Conservation (phyloP, 345 rosid genomes). For the Populus deltoides region DNA sequence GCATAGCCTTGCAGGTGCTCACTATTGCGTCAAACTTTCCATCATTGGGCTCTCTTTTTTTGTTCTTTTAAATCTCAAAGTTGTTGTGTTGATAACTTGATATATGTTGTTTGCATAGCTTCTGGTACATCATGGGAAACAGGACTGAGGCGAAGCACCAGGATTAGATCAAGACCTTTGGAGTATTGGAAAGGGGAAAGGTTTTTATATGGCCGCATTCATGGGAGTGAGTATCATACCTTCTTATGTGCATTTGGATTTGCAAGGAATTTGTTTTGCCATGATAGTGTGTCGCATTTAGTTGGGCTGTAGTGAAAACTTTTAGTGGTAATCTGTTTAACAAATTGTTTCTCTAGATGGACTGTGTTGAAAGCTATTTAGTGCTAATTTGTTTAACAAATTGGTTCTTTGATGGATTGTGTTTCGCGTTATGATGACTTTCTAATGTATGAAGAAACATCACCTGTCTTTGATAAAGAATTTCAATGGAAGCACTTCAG, state of each 20-base stretch:
- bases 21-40: slow-evolving; percentile 18
- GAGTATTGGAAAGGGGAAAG: slow-evolving; percentile 97
- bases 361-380: not conserved
- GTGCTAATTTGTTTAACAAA: not conserved
- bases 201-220: slow-evolving; percentile 82
- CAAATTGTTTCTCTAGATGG: not conserved
- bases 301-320: not conserved
- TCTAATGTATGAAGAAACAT: not conserved
- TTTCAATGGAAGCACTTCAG: not conserved
- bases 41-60: not conserved
- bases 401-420: not conserved
- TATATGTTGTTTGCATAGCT: slow-evolving; percentile 25
- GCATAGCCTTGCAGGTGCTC: slow-evolving; percentile 84
- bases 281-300: not conserved
- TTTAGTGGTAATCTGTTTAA: not conserved
- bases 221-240: slow-evolving; percentile 63
- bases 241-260: not conserved
- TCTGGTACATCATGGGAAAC: slow-evolving; percentile 59
- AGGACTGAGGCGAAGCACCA: slow-evolving; percentile 79
- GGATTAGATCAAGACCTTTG: slow-evolving; percentile 84
- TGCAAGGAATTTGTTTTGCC: not conserved
- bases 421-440: not conserved
- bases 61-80: not conserved
- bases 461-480: not conserved
- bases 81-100: slow-evolving; percentile 1